Evolutionary conservation across 1,284 basidiomycete species (phyloP), one percentile per base, ranked within the genome.

Genomic region (Pseudozyma hubeiensis): DNA sequence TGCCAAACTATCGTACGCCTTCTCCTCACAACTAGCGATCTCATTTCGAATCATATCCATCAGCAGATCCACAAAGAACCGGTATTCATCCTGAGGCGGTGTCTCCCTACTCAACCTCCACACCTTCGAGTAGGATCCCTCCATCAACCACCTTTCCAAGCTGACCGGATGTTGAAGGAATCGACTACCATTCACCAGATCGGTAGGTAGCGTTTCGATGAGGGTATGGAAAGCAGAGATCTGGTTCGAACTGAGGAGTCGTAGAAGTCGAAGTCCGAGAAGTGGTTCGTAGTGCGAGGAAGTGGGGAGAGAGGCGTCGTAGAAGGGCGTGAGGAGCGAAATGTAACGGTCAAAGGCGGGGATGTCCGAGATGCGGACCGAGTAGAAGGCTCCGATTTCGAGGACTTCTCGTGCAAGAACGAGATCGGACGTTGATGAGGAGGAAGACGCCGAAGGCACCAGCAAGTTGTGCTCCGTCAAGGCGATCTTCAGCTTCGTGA

Each of bases 211-310:
- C n/a, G 93, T 92, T 85, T 99, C 97, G 62, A 99, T 90, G n/a
- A 93, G 91, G n/a, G 94, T 97, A 85, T 99, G 97, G 87, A 99
- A 99, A 82, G 96, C 92, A 44, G 96, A 93, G 83, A 98, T 97
- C 81, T 93, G 91, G 86, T 97, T 98, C 85, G 96, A 93, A 1
- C 93, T 94, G 73, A 99, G 90, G 65, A 97, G 90, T 30, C 93
- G 92, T 76, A 99, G 92, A 82, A 99, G 91, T 81, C 96, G 92
- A 29, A 99, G 90, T 1, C 96, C 95, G 51, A 94, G 90, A 61
- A 98, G 90, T 49, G 95, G 90, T 75, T 91, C 91, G 86, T 96
- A 92, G 84, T 92, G 90, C 64, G 90, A 88, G 10, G 96, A 98
- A 3, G 89, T 88, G 0, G 93, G 91, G 19, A 98, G 90, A 57